A percentile compares a stretch with the other conserved stretches of the same genome.
Evolutionary conservation across 2,329 filamentous ascomycete genomes (phyloP).

Genomic region (Botrytis sinoallii): DNA sequence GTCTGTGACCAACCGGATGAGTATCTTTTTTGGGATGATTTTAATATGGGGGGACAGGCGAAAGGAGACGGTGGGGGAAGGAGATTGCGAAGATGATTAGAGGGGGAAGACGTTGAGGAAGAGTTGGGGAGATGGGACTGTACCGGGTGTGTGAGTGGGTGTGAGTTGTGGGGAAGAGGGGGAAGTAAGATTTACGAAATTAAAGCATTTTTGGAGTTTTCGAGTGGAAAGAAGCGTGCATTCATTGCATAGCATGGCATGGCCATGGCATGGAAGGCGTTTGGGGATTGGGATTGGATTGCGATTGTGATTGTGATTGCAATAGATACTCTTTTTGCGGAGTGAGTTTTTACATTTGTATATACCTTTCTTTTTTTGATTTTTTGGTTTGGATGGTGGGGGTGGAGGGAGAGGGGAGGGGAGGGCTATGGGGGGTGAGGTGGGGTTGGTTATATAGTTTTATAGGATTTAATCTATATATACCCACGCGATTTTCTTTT

Average conservation of each 20-base stretch:
- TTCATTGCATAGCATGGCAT: not conserved
- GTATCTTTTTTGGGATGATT: conserved; percentile 53
- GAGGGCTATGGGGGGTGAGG: not conserved
- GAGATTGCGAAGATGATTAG: conserved; percentile 32
- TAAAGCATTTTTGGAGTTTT: not conserved
- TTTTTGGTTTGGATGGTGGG: not conserved
- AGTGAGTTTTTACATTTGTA: not conserved
- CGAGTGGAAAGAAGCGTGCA: not conserved
- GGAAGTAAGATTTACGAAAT: not conserved
- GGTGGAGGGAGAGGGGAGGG: too few relatives aligned
- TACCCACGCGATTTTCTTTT: not conserved
- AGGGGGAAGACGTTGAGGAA: not conserved
- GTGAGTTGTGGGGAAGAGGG: not conserved
- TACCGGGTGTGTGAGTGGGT: not conserved
- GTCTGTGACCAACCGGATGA: conserved; percentile 43
- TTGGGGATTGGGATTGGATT: not conserved
- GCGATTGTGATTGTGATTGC: not conserved
- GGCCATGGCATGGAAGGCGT: not conserved
- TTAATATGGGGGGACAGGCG: conserved; percentile 43
- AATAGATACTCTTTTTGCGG: not conserved
- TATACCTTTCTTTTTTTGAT: not conserved
- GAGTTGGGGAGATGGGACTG: conserved; percentile 2
- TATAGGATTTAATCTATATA: not conserved
- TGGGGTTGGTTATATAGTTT: not conserved
- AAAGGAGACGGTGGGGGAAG: conserved; percentile 40